Base-by-base conservation (phyloP, 108 stramenopile species). In the Discostella pseudostelligera region DNA sequence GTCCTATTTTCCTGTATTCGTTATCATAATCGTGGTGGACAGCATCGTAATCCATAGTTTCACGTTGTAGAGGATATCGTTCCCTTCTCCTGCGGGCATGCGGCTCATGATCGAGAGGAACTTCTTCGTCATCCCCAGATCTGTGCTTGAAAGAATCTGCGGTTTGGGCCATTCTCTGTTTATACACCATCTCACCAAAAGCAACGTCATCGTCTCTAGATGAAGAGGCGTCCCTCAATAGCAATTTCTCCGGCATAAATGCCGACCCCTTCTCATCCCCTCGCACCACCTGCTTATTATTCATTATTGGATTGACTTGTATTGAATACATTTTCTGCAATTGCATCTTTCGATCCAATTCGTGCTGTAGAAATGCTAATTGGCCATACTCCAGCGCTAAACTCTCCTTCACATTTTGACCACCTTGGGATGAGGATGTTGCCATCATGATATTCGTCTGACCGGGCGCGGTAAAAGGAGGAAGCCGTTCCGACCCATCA, bases 251-350 rank as follows among this genome's bases (percentile, higher is more conserved):
- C 50, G 20, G 0, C 46, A 20, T 24, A 14, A 28, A 26, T 51
- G 50, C 21, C 26, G 26, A 11, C 14, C 0, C 50, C 21, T 25
- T 28, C 12, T 28, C 26, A 51, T 22, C 24, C 8, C 32, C 32
- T 32, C 32, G 32, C 5, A 32, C 32, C 32, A 32, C 32, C 32
- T n/a, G n/a, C n/a, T n/a, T n/a, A n/a, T n/a, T n/a, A n/a, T n/a
- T n/a, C n/a, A n/a, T n/a, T n/a, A n/a, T n/a, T n/a, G 65, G 65
- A 65, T 65, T 59, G 36, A 65, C 28, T n/a, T 65, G 59, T 26
- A 22, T 59, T 48, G 66, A 60, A 43, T 67, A 60, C 13, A 28
- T 32, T 22, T 61, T 67, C 25, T 67, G 59, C 12, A 68, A 64
- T 53, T 53, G 21, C 63, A 68, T 62, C 24, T 68, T 68, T 6